Evolutionary conservation across 106 monocot genomes (phyloP), one percentile per base, ranked within the genome.

Genomic region (Dioscorea zingiberensis): DNA sequence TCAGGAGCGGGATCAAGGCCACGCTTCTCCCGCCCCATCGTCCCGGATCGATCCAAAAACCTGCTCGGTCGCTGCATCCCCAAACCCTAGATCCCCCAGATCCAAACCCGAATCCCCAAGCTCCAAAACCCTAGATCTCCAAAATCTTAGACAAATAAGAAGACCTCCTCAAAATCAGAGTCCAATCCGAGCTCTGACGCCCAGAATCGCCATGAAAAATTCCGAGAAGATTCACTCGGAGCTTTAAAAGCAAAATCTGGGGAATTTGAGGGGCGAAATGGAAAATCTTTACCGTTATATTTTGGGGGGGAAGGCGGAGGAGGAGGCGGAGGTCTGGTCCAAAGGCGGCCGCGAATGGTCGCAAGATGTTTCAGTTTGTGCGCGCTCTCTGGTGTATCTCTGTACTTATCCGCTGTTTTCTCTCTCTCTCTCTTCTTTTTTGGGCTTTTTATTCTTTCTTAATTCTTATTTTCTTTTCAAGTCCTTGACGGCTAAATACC

Each of bases 11-110:
- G 32, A 14, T 70, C 73, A 48, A 66, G 70, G 27, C 66, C 63
- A 54, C 75, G 73, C 80, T 72, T 80, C 80, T 63, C 71, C 75
- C 69, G 26, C 26, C 25, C 23, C 69, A 64, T 48, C 55, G 76
- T 58, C 58, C 65, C 58, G 18, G 65, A 27, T 30, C 64, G n/a
- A 17, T 51, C 60, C 70, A 67, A 60, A 15, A 56, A 45, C 56
- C 63, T 66, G 10, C 55, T 30, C 56, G 67, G 68, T 47, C 73
- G 66, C 62, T 71, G 71, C 77, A 66, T 66, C 25, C 29, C 51
- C 22, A 51, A 44, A 23, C 2, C 48, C 46, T 30, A 44, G n/a
- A 71, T 45, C 29, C 28, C 55, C 54, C 10, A 72, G 24, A 67
- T 55, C 30, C 26, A 26, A 25, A 14, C n/a, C 11, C 16, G 30